Evolutionary conservation across 768 basidiomycete species (phyloP).

Genomic region (Lactarius hengduanensis): DNA sequence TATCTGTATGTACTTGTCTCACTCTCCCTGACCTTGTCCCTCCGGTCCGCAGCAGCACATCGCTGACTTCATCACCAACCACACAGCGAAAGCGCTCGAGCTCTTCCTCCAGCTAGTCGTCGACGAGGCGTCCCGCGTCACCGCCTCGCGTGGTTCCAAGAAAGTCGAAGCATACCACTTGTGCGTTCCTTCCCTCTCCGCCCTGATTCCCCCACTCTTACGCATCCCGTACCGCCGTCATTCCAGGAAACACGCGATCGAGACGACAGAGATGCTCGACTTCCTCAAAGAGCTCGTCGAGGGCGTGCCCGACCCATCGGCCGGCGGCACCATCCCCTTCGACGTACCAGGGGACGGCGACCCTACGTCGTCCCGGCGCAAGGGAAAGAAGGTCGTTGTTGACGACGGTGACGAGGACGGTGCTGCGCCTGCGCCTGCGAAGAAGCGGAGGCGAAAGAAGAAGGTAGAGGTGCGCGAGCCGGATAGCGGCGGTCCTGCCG

Average conservation of each 20-base stretch:
- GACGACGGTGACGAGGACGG: conserved; percentile 38
- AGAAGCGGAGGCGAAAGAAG: conserved; percentile 54
- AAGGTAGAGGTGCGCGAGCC: conserved; percentile 40
- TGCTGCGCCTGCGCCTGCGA: conserved; percentile 38
- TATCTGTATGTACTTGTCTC: conserved; percentile 67
- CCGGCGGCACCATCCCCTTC: conserved; percentile 74
- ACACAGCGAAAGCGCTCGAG: conserved; percentile 87
- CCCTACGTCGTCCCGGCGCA: conserved; percentile 52
- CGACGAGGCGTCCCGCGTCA: conserved; percentile 79
- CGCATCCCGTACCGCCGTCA: conserved; percentile 4
- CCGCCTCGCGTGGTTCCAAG: conserved; percentile 73
- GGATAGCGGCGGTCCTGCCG: conserved; percentile 35
- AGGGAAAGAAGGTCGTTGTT: conserved; percentile 51
- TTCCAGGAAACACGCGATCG: conserved; percentile 85
- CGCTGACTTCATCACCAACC: not conserved
- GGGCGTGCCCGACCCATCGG: conserved; percentile 81
- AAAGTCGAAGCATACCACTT: conserved; percentile 92
- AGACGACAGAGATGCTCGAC: conserved; percentile 84
- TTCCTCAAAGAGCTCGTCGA: conserved; percentile 93
- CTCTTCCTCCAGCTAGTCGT: conserved; percentile 85
- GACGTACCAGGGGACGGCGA: conserved; percentile 65
- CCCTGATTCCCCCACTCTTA: not conserved
- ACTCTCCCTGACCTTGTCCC: conserved; percentile 1
- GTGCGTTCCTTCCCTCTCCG: conserved; percentile 48
- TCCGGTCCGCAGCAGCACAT: not conserved